Conservation (phyloP, 2,329 filamentous ascomycete species). For the Aspergillus chevalieri region DNA sequence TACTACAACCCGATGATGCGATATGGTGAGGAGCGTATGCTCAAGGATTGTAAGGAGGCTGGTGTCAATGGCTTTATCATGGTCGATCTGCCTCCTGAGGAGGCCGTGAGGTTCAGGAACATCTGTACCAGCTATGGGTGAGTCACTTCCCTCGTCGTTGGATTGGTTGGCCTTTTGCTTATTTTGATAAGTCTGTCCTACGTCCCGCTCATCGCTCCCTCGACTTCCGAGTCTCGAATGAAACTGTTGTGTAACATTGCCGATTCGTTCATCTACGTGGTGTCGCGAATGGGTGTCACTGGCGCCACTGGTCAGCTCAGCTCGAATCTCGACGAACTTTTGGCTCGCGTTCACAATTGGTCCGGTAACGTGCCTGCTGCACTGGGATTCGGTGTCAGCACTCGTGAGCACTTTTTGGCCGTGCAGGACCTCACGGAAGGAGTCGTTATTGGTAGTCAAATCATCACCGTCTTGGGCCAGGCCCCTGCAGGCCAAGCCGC, state of each 20-base stretch:
- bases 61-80: slow-evolving; percentile 95
- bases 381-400: slow-evolving; percentile 94
- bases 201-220: slow-evolving; percentile 90
- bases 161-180: background rate
- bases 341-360: slow-evolving; percentile 83
- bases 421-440: slow-evolving; percentile 81
- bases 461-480: slow-evolving; percentile 72
- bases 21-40: slow-evolving; percentile 86
- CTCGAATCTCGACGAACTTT: slow-evolving; percentile 70
- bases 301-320: slow-evolving; percentile 81
- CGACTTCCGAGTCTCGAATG: slow-evolving; percentile 89
- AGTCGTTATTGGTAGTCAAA: slow-evolving; percentile 94
- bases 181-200: slow-evolving; percentile 66
- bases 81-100: slow-evolving; percentile 93
- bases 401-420: slow-evolving; percentile 83
- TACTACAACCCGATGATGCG: slow-evolving; percentile 96
- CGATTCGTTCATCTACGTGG: slow-evolving; percentile 98
- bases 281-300: slow-evolving; percentile 94
- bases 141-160: slow-evolving; percentile 4
- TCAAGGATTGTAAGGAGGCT: slow-evolving; percentile 74
- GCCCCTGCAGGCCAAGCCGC: slow-evolving; percentile 61
- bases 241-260: slow-evolving; percentile 92
- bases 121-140: slow-evolving; percentile 30
- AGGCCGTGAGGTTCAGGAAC: slow-evolving; percentile 66
- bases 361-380: slow-evolving; percentile 86